Conservation (phyloP, 345 rosid species). For the Corchorus olitorius region DNA sequence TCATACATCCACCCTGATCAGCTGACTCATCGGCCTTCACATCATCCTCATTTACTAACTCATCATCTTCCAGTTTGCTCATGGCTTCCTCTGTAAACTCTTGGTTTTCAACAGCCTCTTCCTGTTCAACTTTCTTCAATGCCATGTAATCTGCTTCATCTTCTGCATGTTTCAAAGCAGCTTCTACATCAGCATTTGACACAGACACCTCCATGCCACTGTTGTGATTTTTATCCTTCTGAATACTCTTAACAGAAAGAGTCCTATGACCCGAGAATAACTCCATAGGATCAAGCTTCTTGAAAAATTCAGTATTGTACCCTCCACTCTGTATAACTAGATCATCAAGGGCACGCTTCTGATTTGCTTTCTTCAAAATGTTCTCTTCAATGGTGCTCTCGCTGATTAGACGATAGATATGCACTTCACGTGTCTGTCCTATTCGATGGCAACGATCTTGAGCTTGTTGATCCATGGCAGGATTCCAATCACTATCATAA, state of each 20-base stretch:
- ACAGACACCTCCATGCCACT: slow-evolving; percentile 56
- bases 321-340: slow-evolving; percentile 97
- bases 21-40: slow-evolving; percentile 71
- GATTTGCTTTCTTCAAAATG: slow-evolving; percentile 96
- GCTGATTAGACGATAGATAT: slow-evolving; percentile 94
- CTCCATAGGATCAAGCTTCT: slow-evolving; percentile 99
- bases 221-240: slow-evolving; percentile 48
- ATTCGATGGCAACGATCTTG: slow-evolving; percentile 99
- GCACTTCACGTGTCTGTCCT: slow-evolving; percentile 99
- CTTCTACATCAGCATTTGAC: slow-evolving; percentile 95
- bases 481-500: slow-evolving; percentile 99
- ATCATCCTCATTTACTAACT: slow-evolving; percentile 80
- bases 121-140: slow-evolving; percentile 93
- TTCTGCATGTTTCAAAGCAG: slow-evolving; percentile 94
- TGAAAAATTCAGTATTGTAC: slow-evolving; percentile 96
- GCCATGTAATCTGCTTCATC: slow-evolving; percentile 99
- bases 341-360: slow-evolving; percentile 98
- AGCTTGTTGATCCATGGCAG: slow-evolving; percentile 99
- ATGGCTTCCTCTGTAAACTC: slow-evolving; percentile 96
- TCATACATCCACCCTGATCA: slow-evolving; percentile 49
- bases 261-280: slow-evolving; percentile 84
- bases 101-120: slow-evolving; percentile 99
- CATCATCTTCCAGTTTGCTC: slow-evolving; percentile 92
- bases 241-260: slow-evolving; percentile 53
- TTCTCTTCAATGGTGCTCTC: slow-evolving; percentile 99